phyloP scores from a whole-genome alignment of 2,329 filamentous ascomycete genomes.

The Colletotrichum australisinense region DNA sequence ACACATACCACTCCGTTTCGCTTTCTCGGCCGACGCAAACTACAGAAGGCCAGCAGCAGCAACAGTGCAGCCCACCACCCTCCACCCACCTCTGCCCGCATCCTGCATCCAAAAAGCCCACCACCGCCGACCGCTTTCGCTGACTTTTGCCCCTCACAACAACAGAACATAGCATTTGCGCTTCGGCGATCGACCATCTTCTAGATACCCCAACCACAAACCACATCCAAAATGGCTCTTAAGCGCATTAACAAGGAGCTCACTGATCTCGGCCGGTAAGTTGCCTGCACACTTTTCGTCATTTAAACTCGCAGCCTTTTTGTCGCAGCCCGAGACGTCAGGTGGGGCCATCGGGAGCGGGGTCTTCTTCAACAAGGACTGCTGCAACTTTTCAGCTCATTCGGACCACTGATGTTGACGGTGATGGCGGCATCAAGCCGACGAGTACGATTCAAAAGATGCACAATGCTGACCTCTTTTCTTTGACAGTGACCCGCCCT shows the following conservation, averaged over 20 bases:
- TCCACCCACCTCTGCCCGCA: constrained; percentile 7
- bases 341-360: constrained; percentile 52
- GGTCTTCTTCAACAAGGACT: constrained; percentile 41
- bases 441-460: background rate
- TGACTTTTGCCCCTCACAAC: constrained; percentile 37
- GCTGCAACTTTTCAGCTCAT: constrained; percentile 22
- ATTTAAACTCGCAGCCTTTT: constrained; percentile 11
- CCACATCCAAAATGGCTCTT: constrained; percentile 75
- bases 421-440: background rate
- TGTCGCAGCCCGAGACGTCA: constrained; percentile 43
- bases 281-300: constrained; percentile 33
- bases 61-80: constrained; percentile 16
- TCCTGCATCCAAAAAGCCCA: constrained; percentile 31
- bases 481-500: constrained; percentile 86
- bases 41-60: background rate
- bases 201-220: constrained; percentile 39
- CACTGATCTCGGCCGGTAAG: constrained; percentile 87
- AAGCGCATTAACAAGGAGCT: constrained; percentile 97
- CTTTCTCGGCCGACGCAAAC: background rate
- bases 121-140: constrained; percentile 33
- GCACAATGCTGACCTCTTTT: constrained; percentile 43
- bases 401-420: constrained; percentile 1
- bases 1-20: background rate
- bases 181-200: constrained; percentile 30
- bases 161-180: constrained; percentile 34